Evolutionary conservation across 2,329 filamentous ascomycete genomes (phyloP).

Genomic region (Onygena corvina): DNA sequence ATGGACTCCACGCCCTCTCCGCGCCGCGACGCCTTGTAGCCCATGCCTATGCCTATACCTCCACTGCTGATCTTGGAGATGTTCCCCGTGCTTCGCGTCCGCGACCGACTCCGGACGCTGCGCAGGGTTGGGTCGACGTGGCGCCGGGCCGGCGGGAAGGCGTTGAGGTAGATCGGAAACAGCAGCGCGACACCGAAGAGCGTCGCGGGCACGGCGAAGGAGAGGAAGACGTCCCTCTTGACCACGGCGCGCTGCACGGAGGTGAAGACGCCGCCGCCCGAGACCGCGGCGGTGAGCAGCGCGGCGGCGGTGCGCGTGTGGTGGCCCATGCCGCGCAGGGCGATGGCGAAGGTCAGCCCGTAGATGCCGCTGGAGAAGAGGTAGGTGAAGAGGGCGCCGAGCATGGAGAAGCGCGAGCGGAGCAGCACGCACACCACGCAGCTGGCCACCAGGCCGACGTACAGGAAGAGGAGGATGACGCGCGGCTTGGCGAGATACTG

Average conservation of each 20-base stretch:
- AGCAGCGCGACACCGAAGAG: constrained; percentile 41
- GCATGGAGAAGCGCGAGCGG: constrained; percentile 34
- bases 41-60: too few species aligned
- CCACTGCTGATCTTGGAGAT: too few species aligned
- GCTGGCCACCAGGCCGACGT: constrained; percentile 42
- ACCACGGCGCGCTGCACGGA: constrained; percentile 42
- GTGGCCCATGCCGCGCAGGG: constrained; percentile 45
- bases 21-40: too few species aligned
- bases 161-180: constrained; percentile 45
- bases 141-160: constrained; percentile 35
- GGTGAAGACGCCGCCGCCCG: constrained; percentile 44
- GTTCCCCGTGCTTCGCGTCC: too few species aligned
- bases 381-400: constrained; percentile 42
- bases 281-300: constrained; percentile 43
- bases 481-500: constrained; percentile 47
- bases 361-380: constrained; percentile 52
- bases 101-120: too few species aligned
- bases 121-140: constrained; percentile 38
- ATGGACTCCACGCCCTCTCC: constrained; percentile 3
- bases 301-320: constrained; percentile 47
- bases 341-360: constrained; percentile 47
- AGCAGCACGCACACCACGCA: constrained; percentile 41
- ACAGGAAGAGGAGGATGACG: constrained; percentile 44
- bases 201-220: constrained; percentile 43
- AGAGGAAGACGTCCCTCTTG: constrained; percentile 34